A percentile compares a stretch with the other conserved stretches of the same genome.
Evolutionary conservation across 805 yeast species (phyloP).

Genomic region (Kodamaea restingae): DNA sequence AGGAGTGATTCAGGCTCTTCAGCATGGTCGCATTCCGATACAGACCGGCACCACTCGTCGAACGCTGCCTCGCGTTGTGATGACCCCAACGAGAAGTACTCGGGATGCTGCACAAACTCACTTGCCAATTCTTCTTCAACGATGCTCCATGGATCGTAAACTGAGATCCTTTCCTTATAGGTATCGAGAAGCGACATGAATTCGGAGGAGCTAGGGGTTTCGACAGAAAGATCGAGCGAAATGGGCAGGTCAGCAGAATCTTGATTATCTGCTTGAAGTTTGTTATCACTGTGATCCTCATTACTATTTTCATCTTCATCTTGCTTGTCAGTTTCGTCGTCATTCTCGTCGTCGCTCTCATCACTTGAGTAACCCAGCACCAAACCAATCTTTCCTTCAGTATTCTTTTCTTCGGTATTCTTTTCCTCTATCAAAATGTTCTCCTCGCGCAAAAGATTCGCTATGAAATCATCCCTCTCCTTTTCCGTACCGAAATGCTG

Average conservation of each 20-base stretch:
- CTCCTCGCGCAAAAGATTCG: conserved; percentile 15
- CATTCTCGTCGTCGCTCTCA: conserved; percentile 6
- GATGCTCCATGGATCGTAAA: conserved; percentile 36
- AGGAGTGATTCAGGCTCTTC: neutral
- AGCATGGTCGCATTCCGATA: neutral
- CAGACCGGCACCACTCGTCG: conserved; percentile 28
- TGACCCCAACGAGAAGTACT: conserved; percentile 22
- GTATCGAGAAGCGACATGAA: conserved; percentile 26
- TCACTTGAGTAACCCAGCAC: conserved; percentile 1
- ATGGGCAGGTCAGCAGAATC: no score
- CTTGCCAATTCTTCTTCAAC: conserved; percentile 33
- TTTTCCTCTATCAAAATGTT: no score
- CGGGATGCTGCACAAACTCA: conserved; percentile 25
- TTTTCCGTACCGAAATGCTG: neutral
- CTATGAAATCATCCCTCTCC: conserved; percentile 12
- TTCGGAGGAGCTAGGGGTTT: conserved; percentile 10
- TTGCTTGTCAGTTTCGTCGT: no score
- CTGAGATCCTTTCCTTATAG: conserved; percentile 22
- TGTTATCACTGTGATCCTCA: no score
- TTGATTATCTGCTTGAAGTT: no score
- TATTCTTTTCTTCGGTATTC: no score
- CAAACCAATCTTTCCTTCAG: conserved; percentile 12
- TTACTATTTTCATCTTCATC: no score
- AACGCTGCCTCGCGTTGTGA: conserved; percentile 20
- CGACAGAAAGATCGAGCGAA: no score